Base-by-base conservation (phyloP, 192 early-diverging fungal genomes). In the Ambispora gerdemannii region DNA sequence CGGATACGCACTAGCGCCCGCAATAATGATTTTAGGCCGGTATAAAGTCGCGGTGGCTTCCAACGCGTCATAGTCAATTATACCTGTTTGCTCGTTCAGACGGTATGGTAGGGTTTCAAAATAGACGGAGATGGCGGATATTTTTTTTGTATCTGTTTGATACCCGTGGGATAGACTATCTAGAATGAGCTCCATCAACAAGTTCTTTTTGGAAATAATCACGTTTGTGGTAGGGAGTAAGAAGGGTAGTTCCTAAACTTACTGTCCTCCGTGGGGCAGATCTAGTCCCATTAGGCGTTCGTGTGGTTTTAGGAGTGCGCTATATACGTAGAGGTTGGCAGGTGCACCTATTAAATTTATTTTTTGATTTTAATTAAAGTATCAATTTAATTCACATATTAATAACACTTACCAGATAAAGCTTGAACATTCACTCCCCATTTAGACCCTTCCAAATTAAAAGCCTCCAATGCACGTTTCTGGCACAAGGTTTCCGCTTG, bases 381-480 rank as follows among this genome's bases (percentile, higher is more conserved):
- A n/a, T n/a, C n/a, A n/a, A n/a, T n/a, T n/a, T n/a, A n/a, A n/a
- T n/a, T n/a, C n/a, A n/a, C n/a, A 70, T 43, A 43, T 6, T 72
- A 50, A 4, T n/a, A 67, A 10, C 13, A 22, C 15, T 34, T 60
- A 81, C 88, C 93, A 43, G 95, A 98, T 64, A 99, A 86, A 20
- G 95, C 63, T 78, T 99, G 97, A 47, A 99, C 97, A 71, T 99
- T 99, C 62, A 98, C 95, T 69, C 97, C 97, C 97, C 97, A 99
- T 75, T 93, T 82, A 35, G 80, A 81, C 19, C 82, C 76, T 76
- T 92, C 85, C 70, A 99, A 83, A 49, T 84, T 75, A 77, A 95
- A 99, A 20, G 94, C 88, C 75, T 95, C 93, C n/a, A 99, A 84
- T 19, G 97, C 97, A 52, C 97, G 90, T 77, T 92, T 83, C 79